A percentile compares a stretch with the other conserved stretches of the same genome.
Evolutionary conservation across 1,284 basidiomycete species (phyloP).

Genomic region (Tylopilus orsonianus): DNA sequence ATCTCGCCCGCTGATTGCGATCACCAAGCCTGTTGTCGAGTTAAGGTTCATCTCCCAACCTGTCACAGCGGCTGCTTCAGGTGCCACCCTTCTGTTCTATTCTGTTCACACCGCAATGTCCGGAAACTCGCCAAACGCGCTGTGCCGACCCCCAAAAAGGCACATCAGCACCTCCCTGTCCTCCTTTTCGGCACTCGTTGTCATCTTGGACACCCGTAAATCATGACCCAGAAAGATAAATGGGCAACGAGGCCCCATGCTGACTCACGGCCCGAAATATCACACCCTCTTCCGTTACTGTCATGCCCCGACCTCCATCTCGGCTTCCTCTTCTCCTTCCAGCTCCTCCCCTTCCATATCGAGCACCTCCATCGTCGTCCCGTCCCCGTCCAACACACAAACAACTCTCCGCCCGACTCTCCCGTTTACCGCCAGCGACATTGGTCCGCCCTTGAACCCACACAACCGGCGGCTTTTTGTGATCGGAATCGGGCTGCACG

Average conservation of each 20-base stretch:
- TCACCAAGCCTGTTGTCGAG: slow-evolving; percentile 16
- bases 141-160: slow-evolving; percentile 20
- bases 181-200: slow-evolving; percentile 15
- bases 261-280: slow-evolving; percentile 25
- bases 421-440: slow-evolving; percentile 71
- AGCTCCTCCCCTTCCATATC: slow-evolving; percentile 72
- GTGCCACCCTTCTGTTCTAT: slow-evolving; percentile 7
- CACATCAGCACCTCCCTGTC: slow-evolving; percentile 13
- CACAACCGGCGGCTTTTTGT: slow-evolving; percentile 55
- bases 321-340: slow-evolving; percentile 36
- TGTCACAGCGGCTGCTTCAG: slow-evolving; percentile 20
- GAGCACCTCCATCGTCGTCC: slow-evolving; percentile 64
- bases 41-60: slow-evolving; percentile 11
- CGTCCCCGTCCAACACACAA: slow-evolving; percentile 65
- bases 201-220: slow-evolving; percentile 23
- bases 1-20: slow-evolving; percentile 27
- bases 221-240: slow-evolving; percentile 18
- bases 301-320: slow-evolving; percentile 36
- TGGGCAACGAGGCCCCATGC: slow-evolving; percentile 29
- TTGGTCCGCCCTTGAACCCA: slow-evolving; percentile 47
- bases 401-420: slow-evolving; percentile 69
- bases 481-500: slow-evolving; percentile 50
- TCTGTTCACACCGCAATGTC: slow-evolving; percentile 34
- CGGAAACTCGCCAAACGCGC: slow-evolving; percentile 16
- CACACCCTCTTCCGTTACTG: slow-evolving; percentile 19